These are phyloP conservation scores for Cichorium intybus DNA, from an alignment of 140 eudicot species.

Conservation along the genomic window DNA sequence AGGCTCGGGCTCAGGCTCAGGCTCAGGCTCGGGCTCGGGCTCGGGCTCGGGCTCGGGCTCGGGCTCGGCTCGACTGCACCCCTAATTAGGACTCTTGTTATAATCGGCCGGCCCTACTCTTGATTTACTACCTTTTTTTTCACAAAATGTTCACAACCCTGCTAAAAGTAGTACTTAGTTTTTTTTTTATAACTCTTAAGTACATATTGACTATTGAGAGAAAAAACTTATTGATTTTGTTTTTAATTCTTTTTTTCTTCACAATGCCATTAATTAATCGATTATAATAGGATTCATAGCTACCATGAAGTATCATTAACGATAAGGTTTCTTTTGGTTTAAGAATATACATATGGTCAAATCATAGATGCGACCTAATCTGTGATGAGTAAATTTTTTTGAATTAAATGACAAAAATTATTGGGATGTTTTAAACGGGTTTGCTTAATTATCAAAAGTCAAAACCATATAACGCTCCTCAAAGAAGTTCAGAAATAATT, in stretches of 20 bases:
- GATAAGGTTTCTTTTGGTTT: no score
- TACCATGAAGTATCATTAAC: background rate
- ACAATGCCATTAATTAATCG: no score
- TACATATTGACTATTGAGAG: background rate
- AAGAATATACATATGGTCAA: no score
- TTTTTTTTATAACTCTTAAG: background rate
- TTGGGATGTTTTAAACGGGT: background rate
- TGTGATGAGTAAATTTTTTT: no score
- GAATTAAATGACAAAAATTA: no score
- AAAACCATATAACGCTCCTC: background rate
- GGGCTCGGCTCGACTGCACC: no score
- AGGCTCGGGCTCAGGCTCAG: no score
- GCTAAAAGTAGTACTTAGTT: background rate
- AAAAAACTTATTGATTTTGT: background rate
- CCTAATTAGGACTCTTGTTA: background rate
- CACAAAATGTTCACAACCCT: background rate
- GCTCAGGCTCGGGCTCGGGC: no score
- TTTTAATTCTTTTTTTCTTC: background rate
- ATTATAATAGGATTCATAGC: background rate
- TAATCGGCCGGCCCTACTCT: slow-evolving; percentile 3
- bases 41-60: no score
- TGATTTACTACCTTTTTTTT: background rate
- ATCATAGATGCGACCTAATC: no score
- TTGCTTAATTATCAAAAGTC: background rate
- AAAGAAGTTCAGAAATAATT: no score